phyloP scores from a whole-genome alignment of 768 basidiomycete species.

The Mycena pura region DNA sequence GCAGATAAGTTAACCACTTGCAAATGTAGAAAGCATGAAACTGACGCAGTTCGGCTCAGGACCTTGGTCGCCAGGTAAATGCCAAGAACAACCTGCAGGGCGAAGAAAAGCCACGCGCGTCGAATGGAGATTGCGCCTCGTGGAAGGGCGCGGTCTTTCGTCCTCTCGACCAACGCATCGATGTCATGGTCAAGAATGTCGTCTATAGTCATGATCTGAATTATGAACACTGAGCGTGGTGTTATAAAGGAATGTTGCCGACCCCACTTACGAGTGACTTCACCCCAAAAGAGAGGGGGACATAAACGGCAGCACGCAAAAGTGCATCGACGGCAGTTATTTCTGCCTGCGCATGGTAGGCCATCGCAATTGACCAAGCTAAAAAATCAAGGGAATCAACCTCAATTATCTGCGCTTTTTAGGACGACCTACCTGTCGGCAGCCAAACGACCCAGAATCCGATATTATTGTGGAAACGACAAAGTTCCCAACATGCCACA shows the following conservation, averaged over 20 bases:
- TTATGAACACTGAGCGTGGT: neutral
- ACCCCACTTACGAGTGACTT: constrained; percentile 37
- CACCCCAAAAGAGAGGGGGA: constrained; percentile 38
- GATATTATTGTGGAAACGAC: constrained; percentile 39
- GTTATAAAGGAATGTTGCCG: neutral
- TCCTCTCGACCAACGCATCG: constrained; percentile 37
- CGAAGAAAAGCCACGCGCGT: constrained; percentile 39
- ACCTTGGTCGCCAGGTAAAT: constrained; percentile 26
- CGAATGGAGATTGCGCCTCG: constrained; percentile 34
- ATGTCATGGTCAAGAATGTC: constrained; percentile 34
- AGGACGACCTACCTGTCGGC: constrained; percentile 29
- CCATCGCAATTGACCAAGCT: constrained; percentile 43
- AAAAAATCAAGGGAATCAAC: neutral
- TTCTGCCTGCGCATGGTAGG: constrained; percentile 33
- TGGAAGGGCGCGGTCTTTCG: constrained; percentile 34
- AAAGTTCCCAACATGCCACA: constrained; percentile 40
- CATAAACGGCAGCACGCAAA: constrained; percentile 29
- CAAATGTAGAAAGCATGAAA: neutral
- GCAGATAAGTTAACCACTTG: neutral
- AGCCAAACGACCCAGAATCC: constrained; percentile 41
- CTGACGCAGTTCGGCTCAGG: constrained; percentile 32
- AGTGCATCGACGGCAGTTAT: constrained; percentile 26
- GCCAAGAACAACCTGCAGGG: constrained; percentile 32
- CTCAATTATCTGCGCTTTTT: neutral
- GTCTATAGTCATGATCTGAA: constrained; percentile 42